A percentile compares a stretch with the other conserved stretches of the same genome.
Conservation (phyloP, 1,284 basidiomycete genomes). For the Amylostereum chailletii region DNA sequence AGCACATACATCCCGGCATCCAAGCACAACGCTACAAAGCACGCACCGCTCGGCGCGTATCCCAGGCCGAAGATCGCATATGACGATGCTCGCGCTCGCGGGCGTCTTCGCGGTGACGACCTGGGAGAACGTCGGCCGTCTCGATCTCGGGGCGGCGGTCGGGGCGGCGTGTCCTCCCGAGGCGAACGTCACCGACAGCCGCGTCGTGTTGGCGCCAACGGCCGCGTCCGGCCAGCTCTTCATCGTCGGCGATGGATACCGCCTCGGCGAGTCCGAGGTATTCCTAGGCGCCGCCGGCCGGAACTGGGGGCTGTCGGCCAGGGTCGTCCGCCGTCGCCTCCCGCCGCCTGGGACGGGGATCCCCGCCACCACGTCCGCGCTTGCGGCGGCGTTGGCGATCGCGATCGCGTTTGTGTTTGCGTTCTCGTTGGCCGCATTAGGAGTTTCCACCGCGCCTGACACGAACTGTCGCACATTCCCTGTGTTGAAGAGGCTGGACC, state of each 20-base stretch:
- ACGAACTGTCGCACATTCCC: conserved; percentile 59
- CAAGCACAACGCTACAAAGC: neutral
- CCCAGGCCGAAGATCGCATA: conserved; percentile 20
- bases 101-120: conserved; percentile 18
- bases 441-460: conserved; percentile 2
- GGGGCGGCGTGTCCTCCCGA: no score
- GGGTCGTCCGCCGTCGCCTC: conserved; percentile 3
- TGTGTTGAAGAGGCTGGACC: conserved; percentile 66
- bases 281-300: neutral
- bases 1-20: conserved; percentile 1
- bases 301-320: neutral
- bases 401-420: conserved; percentile 12
- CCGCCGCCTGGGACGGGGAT: conserved; percentile 12
- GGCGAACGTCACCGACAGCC: conserved; percentile 29
- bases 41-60: conserved; percentile 15
- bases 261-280: conserved; percentile 15
- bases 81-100: conserved; percentile 26
- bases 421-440: conserved; percentile 28
- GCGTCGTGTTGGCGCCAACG: conserved; percentile 6
- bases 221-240: conserved; percentile 49
- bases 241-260: conserved; percentile 25
- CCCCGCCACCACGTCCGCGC: conserved; percentile 4
- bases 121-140: conserved; percentile 28
- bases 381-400: neutral
- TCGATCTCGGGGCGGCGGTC: no score